Evolutionary conservation across 2,329 filamentous ascomycete species (phyloP).

Genomic region (Trichoderma sp.): DNA sequence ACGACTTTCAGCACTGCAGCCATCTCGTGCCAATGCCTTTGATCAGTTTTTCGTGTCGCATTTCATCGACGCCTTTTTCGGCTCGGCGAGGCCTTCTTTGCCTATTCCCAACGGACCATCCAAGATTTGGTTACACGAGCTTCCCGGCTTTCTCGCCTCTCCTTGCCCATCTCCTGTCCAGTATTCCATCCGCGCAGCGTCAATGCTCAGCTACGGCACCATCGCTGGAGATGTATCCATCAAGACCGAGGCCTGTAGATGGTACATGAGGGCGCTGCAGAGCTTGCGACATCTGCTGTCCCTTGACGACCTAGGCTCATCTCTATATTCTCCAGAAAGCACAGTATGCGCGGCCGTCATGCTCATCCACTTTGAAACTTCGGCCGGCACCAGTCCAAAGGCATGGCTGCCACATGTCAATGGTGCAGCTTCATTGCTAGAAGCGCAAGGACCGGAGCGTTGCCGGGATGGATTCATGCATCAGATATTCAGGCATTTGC

Average conservation of each 20-base stretch:
- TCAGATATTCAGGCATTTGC: constrained; percentile 26
- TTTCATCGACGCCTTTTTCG: constrained; percentile 28
- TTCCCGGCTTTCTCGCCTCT: constrained; percentile 17
- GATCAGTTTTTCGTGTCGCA: constrained; percentile 27
- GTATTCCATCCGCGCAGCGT: constrained; percentile 23
- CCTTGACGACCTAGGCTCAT: not conserved
- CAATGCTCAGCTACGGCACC: constrained; percentile 26
- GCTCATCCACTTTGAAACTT: constrained; percentile 28
- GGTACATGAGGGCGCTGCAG: constrained; percentile 25
- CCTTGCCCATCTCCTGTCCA: not conserved
- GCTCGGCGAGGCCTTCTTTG: not conserved
- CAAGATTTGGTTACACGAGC: constrained; percentile 24
- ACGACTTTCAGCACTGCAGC: not conserved
- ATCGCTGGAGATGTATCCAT: constrained; percentile 2
- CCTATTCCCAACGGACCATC: not conserved
- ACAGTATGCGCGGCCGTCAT: constrained; percentile 26
- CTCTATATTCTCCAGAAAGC: not conserved
- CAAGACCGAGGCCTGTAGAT: constrained; percentile 24
- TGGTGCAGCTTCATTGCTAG: constrained; percentile 23
- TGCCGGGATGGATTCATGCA: constrained; percentile 27
- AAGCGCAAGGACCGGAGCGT: constrained; percentile 18
- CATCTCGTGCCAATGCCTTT: constrained; percentile 23
- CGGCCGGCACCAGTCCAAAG: constrained; percentile 20
- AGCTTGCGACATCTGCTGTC: constrained; percentile 6
- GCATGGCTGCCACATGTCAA: constrained; percentile 25